Evolutionary conservation across 176 grass and related monocot species (phyloP).

Genomic region (Typha latifolia): DNA sequence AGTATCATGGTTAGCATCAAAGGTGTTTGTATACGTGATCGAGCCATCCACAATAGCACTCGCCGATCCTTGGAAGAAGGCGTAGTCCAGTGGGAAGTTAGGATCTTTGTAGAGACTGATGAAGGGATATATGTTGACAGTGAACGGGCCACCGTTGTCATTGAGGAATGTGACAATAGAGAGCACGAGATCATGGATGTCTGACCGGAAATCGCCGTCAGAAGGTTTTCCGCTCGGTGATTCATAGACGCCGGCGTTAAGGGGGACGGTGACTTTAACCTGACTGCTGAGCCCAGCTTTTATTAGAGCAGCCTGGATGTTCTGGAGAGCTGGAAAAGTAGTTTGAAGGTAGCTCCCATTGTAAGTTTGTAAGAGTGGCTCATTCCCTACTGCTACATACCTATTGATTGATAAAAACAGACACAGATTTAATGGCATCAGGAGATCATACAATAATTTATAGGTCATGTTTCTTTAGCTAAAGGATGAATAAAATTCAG

Average conservation of each 20-base stretch:
- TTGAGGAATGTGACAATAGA: conserved; percentile 51
- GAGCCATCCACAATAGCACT: conserved; percentile 47
- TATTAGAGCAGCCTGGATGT: conserved; percentile 56
- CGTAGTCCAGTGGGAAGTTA: conserved; percentile 78
- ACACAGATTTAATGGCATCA: not conserved
- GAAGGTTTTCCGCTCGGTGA: conserved; percentile 49
- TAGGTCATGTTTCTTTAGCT: no score
- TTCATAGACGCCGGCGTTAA: conserved; percentile 76
- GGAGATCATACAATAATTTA: not conserved
- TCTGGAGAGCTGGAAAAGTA: conserved; percentile 78
- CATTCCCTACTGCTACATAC: conserved; percentile 68
- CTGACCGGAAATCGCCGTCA: conserved; percentile 56
- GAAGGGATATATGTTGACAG: conserved; percentile 81
- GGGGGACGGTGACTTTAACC: conserved; percentile 70
- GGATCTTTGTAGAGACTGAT: conserved; percentile 67
- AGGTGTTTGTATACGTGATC: conserved; percentile 54
- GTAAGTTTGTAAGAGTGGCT: conserved; percentile 70
- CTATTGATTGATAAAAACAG: conserved; percentile 18
- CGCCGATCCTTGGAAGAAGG: conserved; percentile 62
- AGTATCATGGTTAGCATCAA: conserved; percentile 85
- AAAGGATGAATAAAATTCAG: no score
- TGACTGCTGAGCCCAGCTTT: conserved; percentile 44
- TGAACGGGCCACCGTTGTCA: conserved; percentile 49
- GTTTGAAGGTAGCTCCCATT: conserved; percentile 63
- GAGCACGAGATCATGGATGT: conserved; percentile 70